These are phyloP conservation scores for Cyclotella sp. DNA, from an alignment of 108 stramenopile species.

Conservation along the genomic window DNA sequence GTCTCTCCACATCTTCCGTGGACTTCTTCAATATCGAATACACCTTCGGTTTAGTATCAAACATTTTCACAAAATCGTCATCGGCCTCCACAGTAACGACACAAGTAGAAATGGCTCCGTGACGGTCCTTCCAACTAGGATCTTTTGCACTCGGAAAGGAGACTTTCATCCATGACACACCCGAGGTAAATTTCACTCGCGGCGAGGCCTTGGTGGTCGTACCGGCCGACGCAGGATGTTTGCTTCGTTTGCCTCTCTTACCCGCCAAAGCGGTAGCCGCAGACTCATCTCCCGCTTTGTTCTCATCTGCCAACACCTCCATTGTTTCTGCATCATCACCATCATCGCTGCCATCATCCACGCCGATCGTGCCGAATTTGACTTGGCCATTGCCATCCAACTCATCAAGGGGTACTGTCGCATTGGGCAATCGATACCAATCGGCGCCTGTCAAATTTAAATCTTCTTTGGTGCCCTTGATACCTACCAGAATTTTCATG, in stretches of 20 bases:
- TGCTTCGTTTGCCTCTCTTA: slow-evolving; percentile 42
- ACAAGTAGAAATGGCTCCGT: slow-evolving; percentile 78
- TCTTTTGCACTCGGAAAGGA: slow-evolving; percentile 93
- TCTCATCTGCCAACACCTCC: slow-evolving; percentile 8
- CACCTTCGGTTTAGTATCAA: slow-evolving; percentile 87
- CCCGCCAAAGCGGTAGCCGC: slow-evolving; percentile 18
- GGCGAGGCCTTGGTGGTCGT: slow-evolving; percentile 37
- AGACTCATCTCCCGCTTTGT: slow-evolving; percentile 28
- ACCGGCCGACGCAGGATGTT: slow-evolving; percentile 16
- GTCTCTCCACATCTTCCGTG: slow-evolving; percentile 49
- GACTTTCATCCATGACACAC: slow-evolving; percentile 84
- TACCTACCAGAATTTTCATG: slow-evolving; percentile 73
- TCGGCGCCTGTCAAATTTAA: slow-evolving; percentile 84
- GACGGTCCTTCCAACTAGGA: slow-evolving; percentile 79
- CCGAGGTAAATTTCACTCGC: slow-evolving; percentile 67
- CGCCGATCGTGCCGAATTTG: slow-evolving; percentile 71
- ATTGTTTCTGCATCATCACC: slow-evolving; percentile 20
- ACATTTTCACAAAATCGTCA: slow-evolving; percentile 85
- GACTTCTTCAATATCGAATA: slow-evolving; percentile 59
- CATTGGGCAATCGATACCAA: slow-evolving; percentile 83
- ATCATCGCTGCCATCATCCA: slow-evolving; percentile 31
- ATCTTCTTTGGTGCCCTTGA: slow-evolving; percentile 78
- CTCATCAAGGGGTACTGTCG: slow-evolving; percentile 74
- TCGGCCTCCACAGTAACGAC: slow-evolving; percentile 92
- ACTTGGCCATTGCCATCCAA: slow-evolving; percentile 70